Base-by-base conservation (phyloP, 768 basidiomycete genomes). In the Naganishia vishniacii region DNA sequence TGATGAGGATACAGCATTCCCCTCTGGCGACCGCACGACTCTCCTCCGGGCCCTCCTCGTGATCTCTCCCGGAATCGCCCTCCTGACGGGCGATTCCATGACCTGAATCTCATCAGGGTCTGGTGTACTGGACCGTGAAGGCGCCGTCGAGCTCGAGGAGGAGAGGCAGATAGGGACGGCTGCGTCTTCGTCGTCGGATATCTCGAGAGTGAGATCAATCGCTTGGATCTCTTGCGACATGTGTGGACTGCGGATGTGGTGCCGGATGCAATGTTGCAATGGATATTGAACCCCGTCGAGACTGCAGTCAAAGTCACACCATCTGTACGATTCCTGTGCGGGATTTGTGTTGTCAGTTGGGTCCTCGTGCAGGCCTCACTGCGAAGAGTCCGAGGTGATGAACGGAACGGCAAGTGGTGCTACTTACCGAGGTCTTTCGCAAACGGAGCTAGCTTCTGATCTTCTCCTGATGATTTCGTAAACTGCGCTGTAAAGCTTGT, bases 201-300 rank as follows among this genome's bases (percentile, higher is more conserved):
- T 9, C 32, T 25, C 37, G 34, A 56, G 53, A 2, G 53, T 56
- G 37, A 56, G 53, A 29, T 56, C 53, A 20, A 56, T 56, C 2
- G 53, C 53, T 20, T 56, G 28, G 53, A 20, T 51, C 8, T 48
- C 49, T n/a, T 31, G 49, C 28, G 53, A 56, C 53, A 56, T 56
- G n/a, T 5, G 53, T 37, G 23, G 3, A n/a, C 51, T 9, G 37
- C 26, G 20, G 23, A 5, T 56, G 18, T 56, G 49, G 18, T 16
- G 49, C 40, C 53, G 34, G 34, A 40, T 40, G 32, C 26, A 23
- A 23, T 37, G 53, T 23, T 15, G 13, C 37, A 23, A 34, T 53
- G 37, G 53, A 56, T 56, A 26, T 26, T 34, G 34, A 56, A 25
- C 53, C 23, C 34, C 34, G n/a, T 31, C 26, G 11, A n/a, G n/a